Conservation (phyloP, 495 filamentous ascomycete genomes). For the Penicillium arizonense region DNA sequence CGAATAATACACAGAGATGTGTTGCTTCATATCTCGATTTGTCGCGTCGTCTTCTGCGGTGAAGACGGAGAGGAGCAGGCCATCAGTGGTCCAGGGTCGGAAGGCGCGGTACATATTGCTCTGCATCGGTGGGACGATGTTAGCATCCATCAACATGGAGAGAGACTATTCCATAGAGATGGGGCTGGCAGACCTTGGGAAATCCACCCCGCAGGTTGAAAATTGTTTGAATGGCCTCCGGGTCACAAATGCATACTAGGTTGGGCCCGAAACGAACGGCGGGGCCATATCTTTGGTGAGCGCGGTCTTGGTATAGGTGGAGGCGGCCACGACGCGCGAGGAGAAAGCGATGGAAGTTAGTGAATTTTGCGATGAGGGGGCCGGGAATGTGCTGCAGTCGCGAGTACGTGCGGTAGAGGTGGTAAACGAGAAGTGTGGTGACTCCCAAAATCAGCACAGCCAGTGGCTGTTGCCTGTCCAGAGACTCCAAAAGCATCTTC, state of each 20-base stretch:
- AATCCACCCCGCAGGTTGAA: not conserved
- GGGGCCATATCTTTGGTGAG: not conserved
- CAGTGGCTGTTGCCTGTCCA: too few relatives aligned
- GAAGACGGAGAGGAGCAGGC: too few relatives aligned
- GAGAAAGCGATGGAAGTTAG: constrained; percentile 21
- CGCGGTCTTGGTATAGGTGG: not conserved
- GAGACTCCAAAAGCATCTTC: too few relatives aligned
- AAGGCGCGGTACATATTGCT: constrained; percentile 8
- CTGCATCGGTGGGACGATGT: constrained; percentile 12
- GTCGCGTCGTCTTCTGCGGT: too few relatives aligned
- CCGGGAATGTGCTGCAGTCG: constrained; percentile 31
- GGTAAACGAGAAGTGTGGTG: too few relatives aligned
- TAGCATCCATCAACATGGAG: not conserved
- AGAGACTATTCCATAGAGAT: not conserved
- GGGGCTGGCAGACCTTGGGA: not conserved
- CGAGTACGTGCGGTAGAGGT: not conserved
- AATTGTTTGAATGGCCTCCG: not conserved
- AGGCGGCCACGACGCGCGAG: not conserved
- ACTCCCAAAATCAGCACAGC: too few relatives aligned
- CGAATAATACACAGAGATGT: constrained; percentile 6
- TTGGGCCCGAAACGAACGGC: not conserved
- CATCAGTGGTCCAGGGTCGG: too few relatives aligned
- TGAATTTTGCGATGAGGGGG: constrained; percentile 35
- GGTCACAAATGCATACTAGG: not conserved
- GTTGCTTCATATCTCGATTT: constrained; percentile 34